These are phyloP conservation scores for Verticillium klebahnii DNA, from an alignment of 2,329 filamentous ascomycete genomes.

Conservation along the genomic window DNA sequence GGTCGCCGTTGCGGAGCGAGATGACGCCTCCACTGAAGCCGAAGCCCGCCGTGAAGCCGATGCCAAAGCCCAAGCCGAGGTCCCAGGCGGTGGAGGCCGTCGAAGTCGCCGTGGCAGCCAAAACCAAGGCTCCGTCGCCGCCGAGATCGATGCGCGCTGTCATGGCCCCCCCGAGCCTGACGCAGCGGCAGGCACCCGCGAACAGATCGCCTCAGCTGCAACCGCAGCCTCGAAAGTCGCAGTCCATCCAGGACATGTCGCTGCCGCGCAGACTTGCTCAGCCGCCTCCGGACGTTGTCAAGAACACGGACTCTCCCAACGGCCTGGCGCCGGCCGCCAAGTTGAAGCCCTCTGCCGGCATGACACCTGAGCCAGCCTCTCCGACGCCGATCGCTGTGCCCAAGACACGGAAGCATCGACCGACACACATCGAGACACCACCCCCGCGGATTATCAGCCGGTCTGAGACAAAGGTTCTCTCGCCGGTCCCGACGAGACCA, in stretches of 20 bases:
- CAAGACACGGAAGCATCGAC: constrained; percentile 6
- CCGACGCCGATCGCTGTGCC: constrained; percentile 1
- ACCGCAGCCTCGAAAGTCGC: not conserved
- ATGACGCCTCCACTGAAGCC: constrained; percentile 15
- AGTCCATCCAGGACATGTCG: not conserved
- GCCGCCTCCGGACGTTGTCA: not conserved
- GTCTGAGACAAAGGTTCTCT: constrained; percentile 19
- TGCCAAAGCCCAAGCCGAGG: constrained; percentile 19
- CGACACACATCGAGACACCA: constrained; percentile 6
- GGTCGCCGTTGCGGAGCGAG: not conserved
- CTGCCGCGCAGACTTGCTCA: not conserved
- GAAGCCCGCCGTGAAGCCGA: constrained; percentile 20
- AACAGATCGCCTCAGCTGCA: not conserved
- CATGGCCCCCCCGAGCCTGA: not conserved
- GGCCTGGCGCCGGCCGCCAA: not conserved
- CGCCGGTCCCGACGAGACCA: constrained; percentile 26
- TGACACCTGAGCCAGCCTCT: not conserved
- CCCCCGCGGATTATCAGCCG: constrained; percentile 13
- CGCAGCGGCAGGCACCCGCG: not conserved
- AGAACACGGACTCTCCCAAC: not conserved
- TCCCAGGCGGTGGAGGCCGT: constrained; percentile 2
- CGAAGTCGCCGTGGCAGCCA: not conserved
- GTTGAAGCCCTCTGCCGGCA: not conserved
- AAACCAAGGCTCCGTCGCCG: not conserved
- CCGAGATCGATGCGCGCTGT: not conserved